Evolutionary conservation across 176 grass and related monocot genomes (phyloP), one percentile per base, ranked within the genome.

Genomic region (Juncus effusus): DNA sequence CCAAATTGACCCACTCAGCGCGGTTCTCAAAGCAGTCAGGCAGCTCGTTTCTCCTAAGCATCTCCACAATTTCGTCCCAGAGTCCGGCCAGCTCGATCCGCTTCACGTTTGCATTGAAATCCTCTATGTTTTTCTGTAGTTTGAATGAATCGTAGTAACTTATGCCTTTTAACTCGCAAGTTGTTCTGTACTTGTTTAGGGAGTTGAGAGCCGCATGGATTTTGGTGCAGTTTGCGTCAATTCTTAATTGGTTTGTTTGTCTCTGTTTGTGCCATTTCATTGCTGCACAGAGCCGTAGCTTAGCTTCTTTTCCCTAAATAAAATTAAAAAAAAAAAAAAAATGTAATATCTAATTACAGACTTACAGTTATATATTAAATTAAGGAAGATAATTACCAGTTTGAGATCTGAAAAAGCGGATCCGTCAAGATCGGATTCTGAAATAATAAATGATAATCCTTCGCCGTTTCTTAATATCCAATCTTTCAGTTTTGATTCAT

Each of bases 21-120:
- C 78, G 77, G 2, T 75, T 60, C 71, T 97, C 93, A n/a, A 97
- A 97, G 44, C 80, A 57, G 12, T 89, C 88, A 0, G 93, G 93
- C 35, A 97, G 76, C 28, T 97, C 85, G 62, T 65, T 67, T 51
- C 85, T 84, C 61, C 88, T 80, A 69, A 91, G 10, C 93, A 92
- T 97, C 75, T 97, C 93, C 16, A 97, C 76, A 53, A 92, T 97
- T 78, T 97, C 88, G 53, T 97, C 88, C 88, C 93, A 92, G 15
- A 92, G 80, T 5, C 93, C 88, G 6, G 85, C 88, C 10, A 97
- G 61, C 60, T 92, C 93, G 51, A 86, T 41, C 68, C 93, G 88
- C 37, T 72, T 60, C 4, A 97, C 93, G 35, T 97, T 97, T 40
- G 84, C 85, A 69, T 91, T 60, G 60, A 97, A 97, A 53, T 92